A percentile compares a stretch with the other conserved stretches of the same genome.
These are phyloP conservation scores for Russula abietina DNA, from an alignment of 768 basidiomycete genomes.

Conservation along the genomic window DNA sequence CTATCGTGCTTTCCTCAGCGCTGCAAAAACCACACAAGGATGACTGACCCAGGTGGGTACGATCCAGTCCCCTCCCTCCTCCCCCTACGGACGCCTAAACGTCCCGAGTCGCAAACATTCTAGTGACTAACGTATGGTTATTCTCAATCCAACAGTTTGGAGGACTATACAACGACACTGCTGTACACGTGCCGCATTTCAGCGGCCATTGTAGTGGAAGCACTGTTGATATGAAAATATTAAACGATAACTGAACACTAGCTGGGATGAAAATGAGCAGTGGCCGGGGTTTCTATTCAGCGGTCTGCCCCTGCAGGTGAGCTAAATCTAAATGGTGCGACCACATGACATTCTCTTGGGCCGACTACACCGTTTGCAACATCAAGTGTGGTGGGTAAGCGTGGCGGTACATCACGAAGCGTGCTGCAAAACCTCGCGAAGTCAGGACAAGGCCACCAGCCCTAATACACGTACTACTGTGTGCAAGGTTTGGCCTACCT, in stretches of 20 bases:
- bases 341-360: slow-evolving; percentile 72
- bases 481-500: slow-evolving; percentile 34
- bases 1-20: too few species aligned
- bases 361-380: slow-evolving; percentile 85
- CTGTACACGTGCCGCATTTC: too few species aligned
- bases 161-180: too few species aligned
- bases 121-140: too few species aligned
- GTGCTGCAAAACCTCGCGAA: slow-evolving; percentile 37
- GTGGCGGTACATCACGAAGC: slow-evolving; percentile 65
- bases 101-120: too few species aligned
- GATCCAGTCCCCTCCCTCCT: too few species aligned
- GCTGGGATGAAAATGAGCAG: neutral
- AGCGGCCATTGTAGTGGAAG: too few species aligned
- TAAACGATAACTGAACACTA: neutral
- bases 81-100: too few species aligned
- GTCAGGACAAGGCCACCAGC: slow-evolving; percentile 24
- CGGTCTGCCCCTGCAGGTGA: slow-evolving; percentile 75
- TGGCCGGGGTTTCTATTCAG: slow-evolving; percentile 45
- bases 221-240: slow-evolving; percentile 76
- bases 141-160: too few species aligned
- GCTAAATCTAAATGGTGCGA: slow-evolving; percentile 84
- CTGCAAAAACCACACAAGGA: too few species aligned
- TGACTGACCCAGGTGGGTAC: too few species aligned
- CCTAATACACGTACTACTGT: slow-evolving; percentile 43
- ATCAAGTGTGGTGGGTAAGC: slow-evolving; percentile 76